Evolutionary conservation across 179 eudicot genomes (phyloP), one percentile per base, ranked within the genome.

Genomic region (Carnegiea gigantea): DNA sequence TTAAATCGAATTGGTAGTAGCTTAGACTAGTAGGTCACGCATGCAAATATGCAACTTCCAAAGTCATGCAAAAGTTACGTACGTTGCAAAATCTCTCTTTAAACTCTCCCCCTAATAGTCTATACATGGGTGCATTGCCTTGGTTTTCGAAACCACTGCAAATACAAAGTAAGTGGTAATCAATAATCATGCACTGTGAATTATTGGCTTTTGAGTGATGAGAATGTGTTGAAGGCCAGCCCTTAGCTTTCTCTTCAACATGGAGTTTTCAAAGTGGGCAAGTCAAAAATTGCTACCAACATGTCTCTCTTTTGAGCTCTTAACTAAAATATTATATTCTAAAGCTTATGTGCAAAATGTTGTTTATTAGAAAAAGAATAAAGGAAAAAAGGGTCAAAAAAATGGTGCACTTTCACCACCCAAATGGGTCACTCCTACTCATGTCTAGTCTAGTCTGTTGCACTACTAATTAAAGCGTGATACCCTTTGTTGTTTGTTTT

Each of bases 261-360:
- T 49, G 18, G 18, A 51, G 40, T 79, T 24, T 79, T 83, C 43
- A 64, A 68, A 82, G 85, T 77, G 85, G 81, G 79, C 23, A 82
- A 81, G 85, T 85, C 87, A 85, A 85, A 79, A 49, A 59, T 85
- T 62, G 83, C 79, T 57, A 57, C n/a, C 77, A 82, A 73, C 78
- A 82, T 70, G 26, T 78, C 67, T 5, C 62, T 57, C n/a, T 81
- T 80, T 74, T 70, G 40, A 70, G 76, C 79, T 68, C 76, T 21
- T 30, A 60, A 43, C 49, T 46, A 43, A 46, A 80, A 57, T 33
- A 72, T 72, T 72, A 21, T 36, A 28, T 18, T 68, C n/a, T 82
- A 67, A 65, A 38, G 53, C 33, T 33, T 77, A 75, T 49, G 44
- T 30, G 83, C 46, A 62, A 43, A 59, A 43, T 21, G 9, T 11